Percentiles rank a stretch among this genome's conserved stretches.
These are phyloP conservation scores for Saccharomycopsis hybrid DNA, from an alignment of 1,139 yeast genomes.

Conservation along the genomic window DNA sequence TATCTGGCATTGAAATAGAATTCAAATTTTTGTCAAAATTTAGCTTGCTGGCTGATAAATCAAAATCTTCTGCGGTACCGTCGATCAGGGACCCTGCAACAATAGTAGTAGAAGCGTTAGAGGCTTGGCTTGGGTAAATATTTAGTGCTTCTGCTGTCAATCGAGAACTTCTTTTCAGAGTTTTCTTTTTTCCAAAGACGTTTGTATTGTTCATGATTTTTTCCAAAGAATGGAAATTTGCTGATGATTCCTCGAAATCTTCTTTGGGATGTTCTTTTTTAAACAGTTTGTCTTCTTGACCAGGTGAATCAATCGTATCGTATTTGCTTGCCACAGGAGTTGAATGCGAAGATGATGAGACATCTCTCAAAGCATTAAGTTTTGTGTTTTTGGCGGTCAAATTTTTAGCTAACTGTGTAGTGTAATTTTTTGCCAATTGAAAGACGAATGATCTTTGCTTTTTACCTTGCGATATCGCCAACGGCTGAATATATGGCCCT, in stretches of 20 bases:
- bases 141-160: conserved; percentile 13
- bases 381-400: conserved; percentile 55
- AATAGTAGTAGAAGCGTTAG: not conserved
- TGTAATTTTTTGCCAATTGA: conserved; percentile 61
- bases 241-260: conserved; percentile 2
- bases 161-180: conserved; percentile 3
- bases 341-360: not conserved
- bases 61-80: conserved; percentile 19
- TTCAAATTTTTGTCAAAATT: conserved; percentile 6
- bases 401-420: conserved; percentile 54
- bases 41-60: conserved; percentile 13
- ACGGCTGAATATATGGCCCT: conserved; percentile 51
- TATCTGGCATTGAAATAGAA: conserved; percentile 18
- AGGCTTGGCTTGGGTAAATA: conserved; percentile 10
- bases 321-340: conserved; percentile 7
- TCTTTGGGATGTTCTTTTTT: conserved; percentile 16
- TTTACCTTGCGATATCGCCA: conserved; percentile 75
- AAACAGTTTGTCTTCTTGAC: conserved; percentile 14
- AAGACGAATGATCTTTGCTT: conserved; percentile 75
- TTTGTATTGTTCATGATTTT: conserved; percentile 14
- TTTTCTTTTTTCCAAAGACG: conserved; percentile 14
- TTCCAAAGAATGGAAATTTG: conserved; percentile 14
- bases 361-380: conserved; percentile 28
- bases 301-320: conserved; percentile 18
- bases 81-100: too few species aligned